Conservation (phyloP, 2,329 filamentous ascomycete species). For the Coniella lustricola region DNA sequence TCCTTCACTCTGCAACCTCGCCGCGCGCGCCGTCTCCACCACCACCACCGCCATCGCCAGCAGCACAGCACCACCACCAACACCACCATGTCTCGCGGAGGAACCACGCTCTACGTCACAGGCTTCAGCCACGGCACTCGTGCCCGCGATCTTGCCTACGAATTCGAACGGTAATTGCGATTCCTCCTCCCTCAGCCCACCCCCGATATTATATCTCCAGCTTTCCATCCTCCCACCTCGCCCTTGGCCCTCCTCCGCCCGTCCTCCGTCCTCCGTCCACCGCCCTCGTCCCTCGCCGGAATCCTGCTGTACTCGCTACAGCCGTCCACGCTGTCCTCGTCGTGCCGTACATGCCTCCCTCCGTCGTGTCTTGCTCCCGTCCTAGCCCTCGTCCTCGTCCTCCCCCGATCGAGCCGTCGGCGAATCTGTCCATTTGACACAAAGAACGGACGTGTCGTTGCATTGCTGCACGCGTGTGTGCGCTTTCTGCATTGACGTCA, state of each 20-base stretch:
- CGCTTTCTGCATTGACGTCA: slow-evolving; percentile 28
- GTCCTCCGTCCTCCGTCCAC: slow-evolving; percentile 14
- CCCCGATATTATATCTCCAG: slow-evolving; percentile 14
- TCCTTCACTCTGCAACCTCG: not conserved
- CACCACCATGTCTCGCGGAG: slow-evolving; percentile 74
- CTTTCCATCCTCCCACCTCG: slow-evolving; percentile 16
- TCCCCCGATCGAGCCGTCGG: slow-evolving; percentile 41
- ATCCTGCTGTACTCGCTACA: slow-evolving; percentile 21
- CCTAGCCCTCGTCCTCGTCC: slow-evolving; percentile 27
- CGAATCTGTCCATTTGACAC: slow-evolving; percentile 23
- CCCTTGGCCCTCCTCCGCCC: slow-evolving; percentile 16
- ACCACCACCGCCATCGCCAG: slow-evolving; percentile 8
- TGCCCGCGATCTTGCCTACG: slow-evolving; percentile 98
- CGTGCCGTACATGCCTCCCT: slow-evolving; percentile 20
- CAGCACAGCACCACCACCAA: slow-evolving; percentile 13
- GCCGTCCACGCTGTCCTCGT: slow-evolving; percentile 22
- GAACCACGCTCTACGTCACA: slow-evolving; percentile 94
- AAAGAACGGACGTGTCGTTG: slow-evolving; percentile 17
- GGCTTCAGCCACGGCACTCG: slow-evolving; percentile 98
- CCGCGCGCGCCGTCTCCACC: slow-evolving; percentile 4
- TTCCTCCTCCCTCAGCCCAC: slow-evolving; percentile 25
- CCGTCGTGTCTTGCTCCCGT: slow-evolving; percentile 20
- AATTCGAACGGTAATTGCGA: slow-evolving; percentile 99
- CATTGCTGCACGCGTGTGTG: slow-evolving; percentile 1
- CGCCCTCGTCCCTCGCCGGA: slow-evolving; percentile 16